phyloP scores from a whole-genome alignment of 2,329 filamentous ascomycete species.

The Fusarium verticillioides region DNA sequence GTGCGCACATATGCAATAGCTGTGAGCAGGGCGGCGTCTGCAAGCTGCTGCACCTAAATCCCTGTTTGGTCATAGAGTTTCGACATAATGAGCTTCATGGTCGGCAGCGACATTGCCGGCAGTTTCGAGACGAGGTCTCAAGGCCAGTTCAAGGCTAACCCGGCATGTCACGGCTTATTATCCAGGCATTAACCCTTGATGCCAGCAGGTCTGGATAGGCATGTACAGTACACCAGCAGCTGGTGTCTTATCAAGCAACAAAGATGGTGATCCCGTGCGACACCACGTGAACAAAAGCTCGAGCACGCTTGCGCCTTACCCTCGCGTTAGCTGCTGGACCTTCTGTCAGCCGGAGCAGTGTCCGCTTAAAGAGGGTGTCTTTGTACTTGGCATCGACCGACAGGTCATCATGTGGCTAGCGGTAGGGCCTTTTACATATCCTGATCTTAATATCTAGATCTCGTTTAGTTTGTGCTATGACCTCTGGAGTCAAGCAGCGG shows the following conservation, averaged over 20 bases:
- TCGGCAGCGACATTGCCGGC: constrained; percentile 14
- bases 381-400: constrained; percentile 27
- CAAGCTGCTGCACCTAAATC: constrained; percentile 24
- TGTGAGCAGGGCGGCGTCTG: constrained; percentile 18
- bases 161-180: not conserved
- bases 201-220: not conserved
- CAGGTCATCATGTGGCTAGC: constrained; percentile 16
- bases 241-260: not conserved
- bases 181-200: not conserved
- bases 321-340: constrained; percentile 17
- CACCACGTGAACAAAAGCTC: constrained; percentile 22
- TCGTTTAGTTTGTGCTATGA: constrained; percentile 34
- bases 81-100: constrained; percentile 15
- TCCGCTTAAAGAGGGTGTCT: constrained; percentile 25
- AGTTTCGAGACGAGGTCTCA: constrained; percentile 7
- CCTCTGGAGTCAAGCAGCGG: constrained; percentile 1
- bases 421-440: constrained; percentile 7
- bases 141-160: not conserved
- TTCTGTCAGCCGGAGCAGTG: constrained; percentile 17
- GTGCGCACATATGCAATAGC: constrained; percentile 25
- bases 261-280: constrained; percentile 5
- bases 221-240: not conserved
- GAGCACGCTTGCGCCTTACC: constrained; percentile 27
- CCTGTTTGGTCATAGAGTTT: constrained; percentile 33
- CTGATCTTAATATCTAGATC: constrained; percentile 17